These are phyloP conservation scores for Candida nonsorbophila DNA, from an alignment of 805 yeast species.

Conservation along the genomic window DNA sequence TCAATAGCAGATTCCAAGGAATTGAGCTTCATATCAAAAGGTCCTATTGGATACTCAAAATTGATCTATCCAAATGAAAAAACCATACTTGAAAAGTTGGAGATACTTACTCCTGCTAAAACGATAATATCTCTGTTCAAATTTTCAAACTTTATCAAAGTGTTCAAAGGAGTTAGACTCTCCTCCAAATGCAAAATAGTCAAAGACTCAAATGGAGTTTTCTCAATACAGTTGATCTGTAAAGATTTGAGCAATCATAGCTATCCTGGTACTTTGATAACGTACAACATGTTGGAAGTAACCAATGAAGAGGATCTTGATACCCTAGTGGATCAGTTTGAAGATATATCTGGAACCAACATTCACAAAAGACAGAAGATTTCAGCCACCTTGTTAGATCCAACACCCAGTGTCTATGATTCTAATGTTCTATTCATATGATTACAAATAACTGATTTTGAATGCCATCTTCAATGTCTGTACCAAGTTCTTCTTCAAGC, in stretches of 20 bases:
- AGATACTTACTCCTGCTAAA: constrained; percentile 21
- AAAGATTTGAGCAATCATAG: constrained; percentile 19
- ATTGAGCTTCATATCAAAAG: constrained; percentile 57
- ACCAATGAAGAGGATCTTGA: constrained; percentile 4
- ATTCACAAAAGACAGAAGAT: too few species aligned
- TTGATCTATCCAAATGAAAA: constrained; percentile 60
- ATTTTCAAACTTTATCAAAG: constrained; percentile 27
- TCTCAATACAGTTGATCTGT: constrained; percentile 34
- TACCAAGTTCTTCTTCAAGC: constrained; percentile 22
- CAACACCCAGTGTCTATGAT: too few species aligned
- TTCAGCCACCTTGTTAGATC: too few species aligned
- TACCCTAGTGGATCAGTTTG: constrained; percentile 5
- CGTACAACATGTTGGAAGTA: constrained; percentile 35
- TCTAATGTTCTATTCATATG: neutral
- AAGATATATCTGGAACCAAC: too few species aligned
- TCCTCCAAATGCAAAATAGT: constrained; percentile 35
- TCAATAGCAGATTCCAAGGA: constrained; percentile 28
- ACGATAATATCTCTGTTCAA: constrained; percentile 22
- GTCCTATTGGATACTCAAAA: constrained; percentile 70
- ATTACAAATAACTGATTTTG: constrained; percentile 34
- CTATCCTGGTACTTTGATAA: constrained; percentile 33
- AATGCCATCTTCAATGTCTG: constrained; percentile 42
- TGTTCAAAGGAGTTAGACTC: constrained; percentile 30
- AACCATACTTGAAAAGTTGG: constrained; percentile 57
- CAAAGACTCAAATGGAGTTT: constrained; percentile 29